Evolutionary conservation across 305 asterid genomes (phyloP), one percentile per base, ranked within the genome.

Genomic region (Ajuga reptans): DNA sequence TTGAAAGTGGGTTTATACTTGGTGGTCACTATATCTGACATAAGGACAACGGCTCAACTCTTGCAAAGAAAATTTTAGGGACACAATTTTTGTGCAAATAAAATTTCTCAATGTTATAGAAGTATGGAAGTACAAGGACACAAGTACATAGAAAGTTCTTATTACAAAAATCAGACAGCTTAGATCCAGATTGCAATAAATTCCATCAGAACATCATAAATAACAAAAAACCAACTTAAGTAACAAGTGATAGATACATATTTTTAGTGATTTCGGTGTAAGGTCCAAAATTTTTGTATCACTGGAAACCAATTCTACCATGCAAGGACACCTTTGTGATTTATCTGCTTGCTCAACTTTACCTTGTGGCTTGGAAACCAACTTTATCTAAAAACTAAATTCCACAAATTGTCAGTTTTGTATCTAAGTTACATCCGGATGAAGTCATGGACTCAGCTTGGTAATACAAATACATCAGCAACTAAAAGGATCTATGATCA

Each of bases 351-450:
- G 52, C 34, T 21, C 34, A 49, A 16, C 45, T 63, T 52, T 50
- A 51, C 56, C 54, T 57, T 49, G 49, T 43, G 37, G 39, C 52
- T 45, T 6, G 16, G 27, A 37, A 45, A 10, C 47, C 57, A 45
- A 63, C n/a, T 53, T 55, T 16, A 45, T 47, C 24, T n/a, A 18
- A 41, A 53, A 59, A 21, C 16, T 18, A 63, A 41, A 21, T 2
- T 64, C 54, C 58, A 57, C 14, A 39, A 50, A 58, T 10, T 51
- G 9, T 37, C 50, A 50, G 66, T 37, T 66, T 33, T 52, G 59
- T 47, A 45, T 11, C 62, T 53, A 24, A 64, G 53, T 54, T 64
- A 73, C 55, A 64, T 37, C 18, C 49, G 51, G 64, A 60, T 57
- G 42, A 52, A 50, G 21, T 18, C 60, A 49, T 46, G 68, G 15